Evolutionary conservation across 352 stramenopile species (phyloP).

Genomic region (Globisporangium rhizosaccharum): DNA sequence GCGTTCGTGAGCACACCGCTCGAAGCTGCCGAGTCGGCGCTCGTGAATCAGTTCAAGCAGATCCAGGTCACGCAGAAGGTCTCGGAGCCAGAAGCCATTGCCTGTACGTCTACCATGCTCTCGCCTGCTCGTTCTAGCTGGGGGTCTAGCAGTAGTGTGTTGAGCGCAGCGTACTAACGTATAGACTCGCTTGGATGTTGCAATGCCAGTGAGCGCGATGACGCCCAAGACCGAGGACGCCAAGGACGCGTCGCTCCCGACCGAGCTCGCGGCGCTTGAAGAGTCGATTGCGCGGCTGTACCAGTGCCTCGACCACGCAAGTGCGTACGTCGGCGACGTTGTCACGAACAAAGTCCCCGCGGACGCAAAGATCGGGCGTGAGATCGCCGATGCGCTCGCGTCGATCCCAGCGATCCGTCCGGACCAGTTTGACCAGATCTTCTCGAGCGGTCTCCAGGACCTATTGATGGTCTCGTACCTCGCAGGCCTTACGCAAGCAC

Average conservation of each 20-base stretch:
- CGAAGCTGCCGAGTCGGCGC: slow-evolving; percentile 82
- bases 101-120: slow-evolving; percentile 48
- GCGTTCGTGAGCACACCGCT: slow-evolving; percentile 91
- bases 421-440: slow-evolving; percentile 96
- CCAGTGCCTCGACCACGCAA: slow-evolving; percentile 86
- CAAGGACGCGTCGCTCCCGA: slow-evolving; percentile 46
- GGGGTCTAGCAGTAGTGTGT: neutral
- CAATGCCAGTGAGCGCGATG: slow-evolving; percentile 63
- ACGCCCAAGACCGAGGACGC: slow-evolving; percentile 30
- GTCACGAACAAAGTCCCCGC: slow-evolving; percentile 70
- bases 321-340: slow-evolving; percentile 89
- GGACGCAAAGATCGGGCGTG: slow-evolving; percentile 86
- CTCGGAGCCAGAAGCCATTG: slow-evolving; percentile 92
- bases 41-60: slow-evolving; percentile 93
- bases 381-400: slow-evolving; percentile 93
- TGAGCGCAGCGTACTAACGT: neutral
- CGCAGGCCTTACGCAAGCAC: slow-evolving; percentile 95
- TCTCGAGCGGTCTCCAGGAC: slow-evolving; percentile 96
- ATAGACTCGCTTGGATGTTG: neutral
- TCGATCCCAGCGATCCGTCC: slow-evolving; percentile 91
- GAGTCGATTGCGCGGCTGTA: slow-evolving; percentile 88
- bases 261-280: slow-evolving; percentile 68
- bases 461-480: slow-evolving; percentile 99
- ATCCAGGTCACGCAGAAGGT: slow-evolving; percentile 90
- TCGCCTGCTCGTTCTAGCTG: no score